These are phyloP conservation scores for Trypanosoma cruzi DNA, from an alignment of 208 protist species.

Conservation along the genomic window DNA sequence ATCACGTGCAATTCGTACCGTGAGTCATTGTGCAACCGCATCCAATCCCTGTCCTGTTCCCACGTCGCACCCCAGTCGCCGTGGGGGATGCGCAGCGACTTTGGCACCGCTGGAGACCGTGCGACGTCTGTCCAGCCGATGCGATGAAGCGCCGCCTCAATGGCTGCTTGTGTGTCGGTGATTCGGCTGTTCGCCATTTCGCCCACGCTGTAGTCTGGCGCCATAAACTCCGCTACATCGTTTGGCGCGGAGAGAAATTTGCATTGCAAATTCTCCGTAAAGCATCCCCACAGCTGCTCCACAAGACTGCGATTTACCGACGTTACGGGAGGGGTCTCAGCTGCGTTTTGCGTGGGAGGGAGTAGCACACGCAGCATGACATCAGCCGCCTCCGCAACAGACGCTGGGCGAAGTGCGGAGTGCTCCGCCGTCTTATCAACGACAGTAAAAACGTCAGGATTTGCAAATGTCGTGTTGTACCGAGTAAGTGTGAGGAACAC, in stretches of 20 bases:
- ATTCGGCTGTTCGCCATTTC: not conserved
- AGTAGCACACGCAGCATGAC: slow-evolving; percentile 13
- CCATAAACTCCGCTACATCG: not conserved
- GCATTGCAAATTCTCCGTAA: slow-evolving; percentile 29
- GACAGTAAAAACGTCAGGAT: slow-evolving; percentile 32
- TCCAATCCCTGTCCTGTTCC: slow-evolving; percentile 10
- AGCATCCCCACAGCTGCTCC: slow-evolving; percentile 29
- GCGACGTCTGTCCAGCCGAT: slow-evolving; percentile 17
- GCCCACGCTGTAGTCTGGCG: slow-evolving; percentile 23
- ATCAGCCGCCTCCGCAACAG: slow-evolving; percentile 26
- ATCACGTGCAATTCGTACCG: slow-evolving; percentile 22
- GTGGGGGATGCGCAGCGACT: slow-evolving; percentile 6
- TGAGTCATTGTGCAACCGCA: slow-evolving; percentile 2
- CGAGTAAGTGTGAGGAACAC: slow-evolving; percentile 28
- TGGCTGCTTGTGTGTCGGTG: slow-evolving; percentile 14
- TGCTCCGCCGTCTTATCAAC: slow-evolving; percentile 1
- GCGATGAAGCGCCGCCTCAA: slow-evolving; percentile 12
- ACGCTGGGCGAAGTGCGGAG: not conserved
- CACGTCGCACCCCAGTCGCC: slow-evolving; percentile 2
- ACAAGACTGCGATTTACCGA: slow-evolving; percentile 23
- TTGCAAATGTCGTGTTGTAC: slow-evolving; percentile 28
- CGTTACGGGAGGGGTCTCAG: not conserved
- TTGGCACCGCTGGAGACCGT: slow-evolving; percentile 15
- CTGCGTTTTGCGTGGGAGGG: not conserved
- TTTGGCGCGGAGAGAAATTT: not conserved